These are phyloP conservation scores for Boletus coccyginus DNA, from an alignment of 768 basidiomycete genomes.

Conservation along the genomic window DNA sequence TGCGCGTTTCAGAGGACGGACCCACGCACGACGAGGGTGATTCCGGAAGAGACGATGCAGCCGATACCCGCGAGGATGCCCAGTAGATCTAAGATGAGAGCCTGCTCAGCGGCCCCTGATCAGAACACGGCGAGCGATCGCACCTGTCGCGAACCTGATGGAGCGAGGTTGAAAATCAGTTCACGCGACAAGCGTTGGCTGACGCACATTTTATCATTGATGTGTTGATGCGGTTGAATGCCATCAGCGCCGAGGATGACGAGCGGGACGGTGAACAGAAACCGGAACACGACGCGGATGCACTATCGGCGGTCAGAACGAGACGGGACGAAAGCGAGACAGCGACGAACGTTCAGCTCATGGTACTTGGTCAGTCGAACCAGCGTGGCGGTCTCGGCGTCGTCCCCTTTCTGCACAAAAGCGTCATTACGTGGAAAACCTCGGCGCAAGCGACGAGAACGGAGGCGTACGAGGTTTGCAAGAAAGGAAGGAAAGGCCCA, in stretches of 20 bases:
- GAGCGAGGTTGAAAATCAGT: neutral
- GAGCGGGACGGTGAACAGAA: constrained; percentile 65
- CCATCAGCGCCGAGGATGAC: constrained; percentile 71
- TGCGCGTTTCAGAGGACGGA: no score
- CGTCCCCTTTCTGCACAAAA: constrained; percentile 48
- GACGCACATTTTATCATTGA: constrained; percentile 60
- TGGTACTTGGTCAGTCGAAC: constrained; percentile 77
- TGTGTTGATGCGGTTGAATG: constrained; percentile 52
- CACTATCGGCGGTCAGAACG: constrained; percentile 37
- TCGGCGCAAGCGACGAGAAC: neutral
- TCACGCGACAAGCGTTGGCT: no score
- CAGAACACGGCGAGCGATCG: neutral
- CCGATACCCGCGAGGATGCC: constrained; percentile 58
- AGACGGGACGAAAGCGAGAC: neutral
- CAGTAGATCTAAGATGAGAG: constrained; percentile 48
- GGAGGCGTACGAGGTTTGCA: constrained; percentile 55
- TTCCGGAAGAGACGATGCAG: constrained; percentile 61
- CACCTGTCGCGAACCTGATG: constrained; percentile 28
- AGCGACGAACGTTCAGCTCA: constrained; percentile 67
- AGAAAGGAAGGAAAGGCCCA: constrained; percentile 70
- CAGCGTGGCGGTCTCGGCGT: constrained; percentile 65
- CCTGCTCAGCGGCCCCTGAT: neutral
- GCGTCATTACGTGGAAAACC: neutral
- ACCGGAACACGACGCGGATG: constrained; percentile 70
- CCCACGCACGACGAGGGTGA: no score